These are phyloP conservation scores for Ogataea paradorogensis DNA, from an alignment of 805 yeast species.

Conservation along the genomic window DNA sequence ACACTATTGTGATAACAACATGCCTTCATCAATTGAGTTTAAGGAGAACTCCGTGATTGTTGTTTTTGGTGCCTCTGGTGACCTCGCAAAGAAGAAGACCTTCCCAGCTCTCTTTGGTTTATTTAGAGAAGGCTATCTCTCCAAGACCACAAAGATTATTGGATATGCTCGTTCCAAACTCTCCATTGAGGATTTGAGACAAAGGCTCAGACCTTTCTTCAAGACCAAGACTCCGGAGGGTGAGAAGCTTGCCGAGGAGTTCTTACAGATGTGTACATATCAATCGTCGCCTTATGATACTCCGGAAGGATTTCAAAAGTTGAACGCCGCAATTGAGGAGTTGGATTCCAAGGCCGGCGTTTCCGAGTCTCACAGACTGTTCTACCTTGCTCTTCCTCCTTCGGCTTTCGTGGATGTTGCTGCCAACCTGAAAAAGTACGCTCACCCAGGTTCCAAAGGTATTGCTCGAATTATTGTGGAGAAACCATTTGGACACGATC, in stretches of 20 bases:
- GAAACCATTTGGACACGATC: slow-evolving; percentile 96
- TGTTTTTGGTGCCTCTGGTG: slow-evolving; percentile 95
- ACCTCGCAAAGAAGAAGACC: slow-evolving; percentile 91
- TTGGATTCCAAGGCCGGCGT: slow-evolving; percentile 53
- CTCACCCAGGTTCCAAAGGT: slow-evolving; percentile 64
- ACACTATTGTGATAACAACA: neutral
- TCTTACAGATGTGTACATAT: slow-evolving; percentile 65
- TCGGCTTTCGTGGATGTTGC: slow-evolving; percentile 83
- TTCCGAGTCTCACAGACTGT: slow-evolving; percentile 67
- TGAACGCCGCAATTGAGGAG: slow-evolving; percentile 52
- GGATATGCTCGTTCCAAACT: slow-evolving; percentile 92
- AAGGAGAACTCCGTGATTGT: slow-evolving; percentile 68
- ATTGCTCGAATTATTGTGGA: slow-evolving; percentile 83
- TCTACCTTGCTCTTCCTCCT: slow-evolving; percentile 94
- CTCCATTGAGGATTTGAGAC: slow-evolving; percentile 61
- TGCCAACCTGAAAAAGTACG: slow-evolving; percentile 60
- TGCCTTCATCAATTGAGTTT: slow-evolving; percentile 39
- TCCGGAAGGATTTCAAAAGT: slow-evolving; percentile 64
- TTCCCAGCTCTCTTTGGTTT: slow-evolving; percentile 84
- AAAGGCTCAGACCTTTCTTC: slow-evolving; percentile 63
- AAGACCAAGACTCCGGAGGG: slow-evolving; percentile 34
- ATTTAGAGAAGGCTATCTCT: slow-evolving; percentile 72
- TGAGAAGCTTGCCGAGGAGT: slow-evolving; percentile 50
- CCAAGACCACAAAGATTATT: slow-evolving; percentile 65
- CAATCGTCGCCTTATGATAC: slow-evolving; percentile 77